Percentiles rank a stretch among this genome's conserved stretches.
Conservation (phyloP, 495 filamentous ascomycete species). For the Xylaria bambusicola region DNA sequence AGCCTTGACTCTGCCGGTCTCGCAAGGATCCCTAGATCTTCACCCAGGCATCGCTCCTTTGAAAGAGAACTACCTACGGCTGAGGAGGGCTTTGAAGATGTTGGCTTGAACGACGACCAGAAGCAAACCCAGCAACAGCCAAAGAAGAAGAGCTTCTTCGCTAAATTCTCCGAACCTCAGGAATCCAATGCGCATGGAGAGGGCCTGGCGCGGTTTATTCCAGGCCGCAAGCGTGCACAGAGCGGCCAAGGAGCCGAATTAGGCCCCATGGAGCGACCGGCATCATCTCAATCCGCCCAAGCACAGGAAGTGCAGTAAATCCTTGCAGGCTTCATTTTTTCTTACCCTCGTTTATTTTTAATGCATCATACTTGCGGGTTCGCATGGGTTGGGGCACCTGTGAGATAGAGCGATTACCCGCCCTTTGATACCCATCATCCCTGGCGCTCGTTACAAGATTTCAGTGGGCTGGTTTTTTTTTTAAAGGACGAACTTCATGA, state of each 20-base stretch:
- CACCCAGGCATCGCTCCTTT: constrained; percentile 52
- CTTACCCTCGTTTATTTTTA: constrained; percentile 19
- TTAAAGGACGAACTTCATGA: not conserved
- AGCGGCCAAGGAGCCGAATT: constrained; percentile 74
- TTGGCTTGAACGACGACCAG: constrained; percentile 79
- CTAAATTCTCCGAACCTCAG: constrained; percentile 71
- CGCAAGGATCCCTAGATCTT: constrained; percentile 56
- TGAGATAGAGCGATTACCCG: constrained; percentile 31
- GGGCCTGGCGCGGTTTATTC: constrained; percentile 64
- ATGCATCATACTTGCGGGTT: constrained; percentile 29
- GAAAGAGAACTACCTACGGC: constrained; percentile 59
- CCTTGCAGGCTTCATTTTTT: not conserved
- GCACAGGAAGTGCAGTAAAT: constrained; percentile 39
- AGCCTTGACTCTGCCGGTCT: constrained; percentile 74
- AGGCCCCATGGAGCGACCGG: constrained; percentile 52
- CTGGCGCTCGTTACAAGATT: constrained; percentile 18
- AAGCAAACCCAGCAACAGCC: constrained; percentile 49
- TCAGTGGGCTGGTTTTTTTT: not conserved
- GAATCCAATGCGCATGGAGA: constrained; percentile 40
- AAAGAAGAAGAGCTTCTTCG: constrained; percentile 83
- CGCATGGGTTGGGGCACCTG: constrained; percentile 26
- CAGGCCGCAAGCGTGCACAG: constrained; percentile 72
- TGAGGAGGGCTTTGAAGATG: constrained; percentile 87
- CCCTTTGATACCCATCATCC: constrained; percentile 14
- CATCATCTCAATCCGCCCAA: constrained; percentile 31